Evolutionary conservation across 108 stramenopile species (phyloP).

Genomic region (Mediolabrus comicus): DNA sequence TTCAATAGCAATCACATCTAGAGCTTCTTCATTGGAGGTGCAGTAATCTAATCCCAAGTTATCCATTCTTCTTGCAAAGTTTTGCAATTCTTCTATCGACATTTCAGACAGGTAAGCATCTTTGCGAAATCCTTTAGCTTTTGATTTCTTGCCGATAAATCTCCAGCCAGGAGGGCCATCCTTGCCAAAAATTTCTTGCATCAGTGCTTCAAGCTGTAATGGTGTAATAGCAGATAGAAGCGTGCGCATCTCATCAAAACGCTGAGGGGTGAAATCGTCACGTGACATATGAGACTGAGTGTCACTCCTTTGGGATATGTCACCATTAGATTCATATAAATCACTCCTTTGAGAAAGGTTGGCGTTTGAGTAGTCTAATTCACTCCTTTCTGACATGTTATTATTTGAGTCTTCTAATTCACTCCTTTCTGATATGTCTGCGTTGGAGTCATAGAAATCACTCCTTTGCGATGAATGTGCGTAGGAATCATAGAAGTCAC

Average conservation of each 20-base stretch:
- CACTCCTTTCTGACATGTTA: neutral
- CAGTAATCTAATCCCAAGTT: conserved; percentile 18
- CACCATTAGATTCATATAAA: neutral
- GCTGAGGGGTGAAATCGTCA: conserved; percentile 10
- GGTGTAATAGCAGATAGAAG: conserved; percentile 32
- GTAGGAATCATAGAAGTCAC: neutral
- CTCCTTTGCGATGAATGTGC: neutral
- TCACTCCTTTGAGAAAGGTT: neutral
- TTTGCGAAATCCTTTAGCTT: conserved; percentile 16
- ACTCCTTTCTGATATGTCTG: neutral
- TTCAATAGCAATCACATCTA: conserved; percentile 33
- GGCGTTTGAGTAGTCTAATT: neutral
- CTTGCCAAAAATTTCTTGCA: conserved; percentile 26
- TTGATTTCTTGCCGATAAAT: conserved; percentile 2
- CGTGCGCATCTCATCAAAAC: conserved; percentile 32
- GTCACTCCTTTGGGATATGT: neutral
- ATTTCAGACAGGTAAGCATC: conserved; percentile 27
- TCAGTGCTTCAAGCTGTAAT: conserved; percentile 27
- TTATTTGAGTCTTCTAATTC: neutral
- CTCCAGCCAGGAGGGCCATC: neutral
- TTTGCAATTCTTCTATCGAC: conserved; percentile 13
- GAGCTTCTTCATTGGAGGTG: conserved; percentile 11
- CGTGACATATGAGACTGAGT: neutral
- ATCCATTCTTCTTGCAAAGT: conserved; percentile 15
- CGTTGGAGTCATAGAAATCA: neutral